Conservation (phyloP, 2,329 filamentous ascomycete species). For the Ceratocystis ficicola region DNA sequence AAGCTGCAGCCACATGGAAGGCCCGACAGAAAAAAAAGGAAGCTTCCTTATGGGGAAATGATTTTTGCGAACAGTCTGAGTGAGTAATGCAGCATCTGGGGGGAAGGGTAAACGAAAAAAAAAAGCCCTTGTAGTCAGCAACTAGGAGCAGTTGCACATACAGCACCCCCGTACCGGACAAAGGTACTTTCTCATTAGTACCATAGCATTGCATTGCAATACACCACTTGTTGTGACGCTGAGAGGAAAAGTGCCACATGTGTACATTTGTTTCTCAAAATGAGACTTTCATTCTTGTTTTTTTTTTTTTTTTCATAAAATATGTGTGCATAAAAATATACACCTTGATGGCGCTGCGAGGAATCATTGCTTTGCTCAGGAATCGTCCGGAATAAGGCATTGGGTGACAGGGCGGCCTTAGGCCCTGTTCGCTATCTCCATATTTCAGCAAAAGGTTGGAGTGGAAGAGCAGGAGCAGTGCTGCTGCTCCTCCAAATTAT, state of each 20-base stretch:
- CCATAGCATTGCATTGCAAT: no score
- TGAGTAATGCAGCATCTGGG: neutral
- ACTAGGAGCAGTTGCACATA: neutral
- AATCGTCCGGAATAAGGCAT: neutral
- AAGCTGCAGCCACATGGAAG: conserved; percentile 15
- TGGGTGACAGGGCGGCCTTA: neutral
- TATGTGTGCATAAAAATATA: no score
- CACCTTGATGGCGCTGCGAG: neutral
- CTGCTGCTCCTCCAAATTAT: neutral
- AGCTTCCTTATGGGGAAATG: neutral
- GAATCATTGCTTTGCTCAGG: neutral
- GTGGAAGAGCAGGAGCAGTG: neutral
- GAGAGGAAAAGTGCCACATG: no score
- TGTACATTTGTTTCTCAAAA: neutral
- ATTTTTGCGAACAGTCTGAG: neutral
- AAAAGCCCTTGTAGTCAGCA: neutral
- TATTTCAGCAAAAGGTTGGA: neutral
- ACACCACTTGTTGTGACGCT: no score
- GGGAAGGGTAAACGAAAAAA: neutral
- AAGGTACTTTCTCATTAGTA: neutral
- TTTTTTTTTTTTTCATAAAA: no score
- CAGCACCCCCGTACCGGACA: no score
- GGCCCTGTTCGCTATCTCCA: neutral
- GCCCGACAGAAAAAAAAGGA: conserved; percentile 10
- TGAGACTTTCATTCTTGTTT: no score